Percentiles rank a stretch among this genome's conserved stretches.
Conservation (phyloP, 106 monocot species). For the Platanthera guangdongensis region DNA sequence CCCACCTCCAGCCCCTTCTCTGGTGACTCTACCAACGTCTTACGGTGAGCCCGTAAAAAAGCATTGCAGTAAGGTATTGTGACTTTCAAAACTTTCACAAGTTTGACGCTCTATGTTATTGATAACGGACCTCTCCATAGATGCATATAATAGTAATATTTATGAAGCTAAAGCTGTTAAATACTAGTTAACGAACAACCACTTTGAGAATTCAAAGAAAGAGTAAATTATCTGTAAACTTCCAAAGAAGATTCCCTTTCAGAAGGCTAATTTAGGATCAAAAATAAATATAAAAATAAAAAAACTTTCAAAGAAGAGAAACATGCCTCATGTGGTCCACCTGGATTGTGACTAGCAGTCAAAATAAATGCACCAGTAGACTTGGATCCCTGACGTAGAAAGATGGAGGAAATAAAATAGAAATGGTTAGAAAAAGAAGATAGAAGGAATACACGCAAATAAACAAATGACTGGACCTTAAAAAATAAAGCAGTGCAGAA, state of each 20-base stretch:
- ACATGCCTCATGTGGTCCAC: conserved; percentile 77
- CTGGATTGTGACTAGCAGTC: conserved; percentile 98
- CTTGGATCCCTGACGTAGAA: conserved; percentile 42
- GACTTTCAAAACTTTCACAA: not conserved
- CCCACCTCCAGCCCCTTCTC: too few species aligned
- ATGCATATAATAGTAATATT: not conserved
- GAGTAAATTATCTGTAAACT: not conserved
- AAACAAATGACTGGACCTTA: not conserved
- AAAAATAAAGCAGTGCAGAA: not conserved
- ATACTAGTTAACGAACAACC: not conserved
- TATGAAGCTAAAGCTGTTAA: not conserved
- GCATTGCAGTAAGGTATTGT: not conserved
- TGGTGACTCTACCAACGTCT: too few species aligned
- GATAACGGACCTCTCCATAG: not conserved
- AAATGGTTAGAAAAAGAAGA: not conserved
- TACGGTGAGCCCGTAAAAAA: not conserved
- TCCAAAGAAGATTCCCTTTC: too few species aligned
- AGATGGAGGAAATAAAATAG: not conserved
- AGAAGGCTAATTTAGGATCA: too few species aligned
- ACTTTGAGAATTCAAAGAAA: not conserved
- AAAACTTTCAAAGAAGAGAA: not conserved
- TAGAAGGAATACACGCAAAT: not conserved
- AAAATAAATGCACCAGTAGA: conserved; percentile 89
- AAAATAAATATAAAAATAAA: not conserved
- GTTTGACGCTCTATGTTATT: not conserved